Base-by-base conservation (phyloP, 140 eudicot genomes). In the Cichorium intybus region DNA sequence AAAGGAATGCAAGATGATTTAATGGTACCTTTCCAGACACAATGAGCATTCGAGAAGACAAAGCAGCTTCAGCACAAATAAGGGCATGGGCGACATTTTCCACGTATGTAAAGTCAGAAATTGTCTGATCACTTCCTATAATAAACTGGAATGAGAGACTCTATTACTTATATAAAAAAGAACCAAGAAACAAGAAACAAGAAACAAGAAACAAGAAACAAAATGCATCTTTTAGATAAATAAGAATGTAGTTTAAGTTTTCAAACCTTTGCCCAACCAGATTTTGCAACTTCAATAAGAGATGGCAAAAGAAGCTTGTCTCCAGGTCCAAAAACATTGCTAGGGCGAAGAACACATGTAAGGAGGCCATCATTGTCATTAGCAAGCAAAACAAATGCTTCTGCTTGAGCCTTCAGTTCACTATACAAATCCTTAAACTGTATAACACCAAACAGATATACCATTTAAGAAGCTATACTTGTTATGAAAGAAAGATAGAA, bases 51-150 rank as follows among this genome's bases (percentile, higher is more conserved):
- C 67, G 85, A 57, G 84, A 75, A 64, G 78, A 61, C 58, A 90
- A 72, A 70, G 96, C 93, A 77, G 63, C 76, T 83, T 89, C 91
- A 24, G 96, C 89, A 82, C 96, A 88, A 41, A 87, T 71, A 69
- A 70, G 83, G 50, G 97, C 95, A 85, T 91, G 89, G 45, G 96
- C 91, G 57, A 81, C 95, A 82, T 91, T 91, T 72, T 85, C 97
- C 73, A 91, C 95, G 66, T 82, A 87, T 28, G 96, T 87, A 77
- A 91, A 91, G 80, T 91, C 97, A 39, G 86, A 82, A 63, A 75
- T 50, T 50, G 39, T 83, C 48, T 79, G 79, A 57, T 80, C 95
- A 71, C 81, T 79, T 73, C 96, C 97, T 85, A 91, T 71, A 87
- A 87, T 78, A 78, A 87, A 87, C 97, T 91, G 96, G 77, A 84